Evolutionary conservation across 148 eudicot species (phyloP).

Genomic region (Chenopodium berlandieri): DNA sequence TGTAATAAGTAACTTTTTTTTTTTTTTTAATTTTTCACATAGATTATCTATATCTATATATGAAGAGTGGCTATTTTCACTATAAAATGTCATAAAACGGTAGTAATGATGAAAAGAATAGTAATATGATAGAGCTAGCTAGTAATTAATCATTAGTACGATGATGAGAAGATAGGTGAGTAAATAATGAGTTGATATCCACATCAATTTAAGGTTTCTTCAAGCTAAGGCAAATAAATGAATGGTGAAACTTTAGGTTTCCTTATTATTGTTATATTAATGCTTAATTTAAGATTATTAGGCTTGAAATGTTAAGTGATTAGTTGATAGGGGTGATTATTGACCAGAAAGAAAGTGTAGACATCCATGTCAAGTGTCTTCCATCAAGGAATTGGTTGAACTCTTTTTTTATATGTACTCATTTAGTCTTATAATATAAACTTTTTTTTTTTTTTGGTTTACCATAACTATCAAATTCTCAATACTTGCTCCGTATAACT

Average conservation of each 20-base stretch:
- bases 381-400: not conserved
- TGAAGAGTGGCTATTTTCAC: not conserved
- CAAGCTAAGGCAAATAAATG: slow-evolving; percentile 13
- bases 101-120: not conserved
- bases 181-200: slow-evolving; percentile 5
- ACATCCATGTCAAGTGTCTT: not conserved
- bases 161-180: not conserved
- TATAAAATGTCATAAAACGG: not conserved
- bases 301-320: not conserved
- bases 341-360: not conserved
- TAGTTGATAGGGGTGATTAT: not conserved
- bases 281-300: no score
- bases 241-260: not conserved
- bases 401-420: no score
- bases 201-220: slow-evolving; percentile 19
- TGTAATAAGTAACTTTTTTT: no score
- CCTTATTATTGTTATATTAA: no score
- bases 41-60: no score
- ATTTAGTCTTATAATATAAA: no score
- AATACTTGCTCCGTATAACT: no score
- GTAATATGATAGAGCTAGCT: not conserved
- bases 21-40: no score
- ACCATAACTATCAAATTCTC: no score
- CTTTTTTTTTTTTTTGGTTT: no score
- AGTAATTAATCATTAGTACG: not conserved